These are phyloP conservation scores for Metarhizium brunneum DNA, from an alignment of 2,329 filamentous ascomycete genomes.

Conservation along the genomic window DNA sequence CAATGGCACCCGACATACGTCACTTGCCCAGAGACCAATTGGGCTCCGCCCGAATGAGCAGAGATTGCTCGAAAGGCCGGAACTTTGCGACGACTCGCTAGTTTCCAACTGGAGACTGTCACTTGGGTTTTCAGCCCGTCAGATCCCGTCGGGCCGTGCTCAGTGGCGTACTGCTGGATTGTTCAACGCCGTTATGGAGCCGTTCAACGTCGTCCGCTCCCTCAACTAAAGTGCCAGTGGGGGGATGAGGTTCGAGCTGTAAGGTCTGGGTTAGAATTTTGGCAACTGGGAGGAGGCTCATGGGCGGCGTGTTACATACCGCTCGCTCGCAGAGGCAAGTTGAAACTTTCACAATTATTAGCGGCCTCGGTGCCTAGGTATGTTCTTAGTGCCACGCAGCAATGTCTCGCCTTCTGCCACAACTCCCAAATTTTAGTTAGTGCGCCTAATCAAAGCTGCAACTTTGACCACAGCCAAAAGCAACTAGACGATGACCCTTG, in stretches of 20 bases:
- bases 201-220: neutral
- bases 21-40: constrained; percentile 1
- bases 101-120: neutral
- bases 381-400: neutral
- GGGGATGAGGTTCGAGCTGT: neutral
- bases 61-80: neutral
- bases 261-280: neutral
- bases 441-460: neutral
- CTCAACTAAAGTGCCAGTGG: neutral
- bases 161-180: neutral
- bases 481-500: neutral
- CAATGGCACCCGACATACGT: constrained; percentile 6
- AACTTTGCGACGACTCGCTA: constrained; percentile 3
- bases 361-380: too few relatives aligned
- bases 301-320: neutral
- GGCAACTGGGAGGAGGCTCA: neutral
- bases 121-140: constrained; percentile 1
- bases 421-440: neutral
- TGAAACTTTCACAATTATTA: neutral
- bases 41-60: neutral
- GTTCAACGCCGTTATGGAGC: neutral
- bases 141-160: constrained; percentile 1
- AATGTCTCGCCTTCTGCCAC: neutral
- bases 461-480: neutral
- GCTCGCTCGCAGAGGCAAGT: neutral